phyloP scores from a whole-genome alignment of 768 basidiomycete genomes.

The Rhizopogon vinicolor region DNA sequence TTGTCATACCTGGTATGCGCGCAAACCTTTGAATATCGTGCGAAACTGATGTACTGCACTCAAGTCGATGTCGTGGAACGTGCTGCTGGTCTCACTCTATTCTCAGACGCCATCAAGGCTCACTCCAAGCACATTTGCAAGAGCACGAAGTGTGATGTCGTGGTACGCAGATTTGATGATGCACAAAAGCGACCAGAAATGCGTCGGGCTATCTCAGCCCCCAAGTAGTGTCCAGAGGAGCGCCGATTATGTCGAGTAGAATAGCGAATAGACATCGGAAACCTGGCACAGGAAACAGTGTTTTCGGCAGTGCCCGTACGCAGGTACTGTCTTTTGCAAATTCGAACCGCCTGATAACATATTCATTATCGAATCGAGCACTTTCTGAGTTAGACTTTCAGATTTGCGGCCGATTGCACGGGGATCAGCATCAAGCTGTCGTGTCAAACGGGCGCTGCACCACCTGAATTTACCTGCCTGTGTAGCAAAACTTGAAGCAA shows the following conservation, averaged over 20 bases:
- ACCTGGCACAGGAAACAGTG: too few relatives aligned
- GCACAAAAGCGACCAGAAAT: constrained; percentile 61
- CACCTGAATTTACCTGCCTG: too few relatives aligned
- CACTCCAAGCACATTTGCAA: constrained; percentile 84
- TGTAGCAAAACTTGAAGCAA: too few relatives aligned
- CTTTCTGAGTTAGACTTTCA: too few relatives aligned
- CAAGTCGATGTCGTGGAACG: constrained; percentile 90
- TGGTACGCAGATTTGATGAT: constrained; percentile 90
- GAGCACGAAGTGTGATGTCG: constrained; percentile 81
- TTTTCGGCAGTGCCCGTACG: too few relatives aligned
- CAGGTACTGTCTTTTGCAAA: too few relatives aligned
- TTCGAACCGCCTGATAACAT: too few relatives aligned
- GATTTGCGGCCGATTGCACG: too few relatives aligned
- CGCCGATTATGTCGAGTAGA: background rate
- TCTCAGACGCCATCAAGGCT: constrained; percentile 74
- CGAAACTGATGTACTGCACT: background rate
- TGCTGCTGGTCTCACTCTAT: constrained; percentile 83
- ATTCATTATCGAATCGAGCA: too few relatives aligned
- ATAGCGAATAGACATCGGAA: too few relatives aligned
- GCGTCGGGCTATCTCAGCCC: constrained; percentile 50
- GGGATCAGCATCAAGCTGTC: too few relatives aligned
- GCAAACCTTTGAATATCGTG: background rate
- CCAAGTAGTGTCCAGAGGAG: constrained; percentile 9
- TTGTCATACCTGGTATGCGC: constrained; percentile 72
- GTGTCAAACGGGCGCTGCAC: too few relatives aligned